Evolutionary conservation across 495 filamentous ascomycete species (phyloP), one percentile per base, ranked within the genome.

Genomic region (Melanomma pulvis-pyrius): DNA sequence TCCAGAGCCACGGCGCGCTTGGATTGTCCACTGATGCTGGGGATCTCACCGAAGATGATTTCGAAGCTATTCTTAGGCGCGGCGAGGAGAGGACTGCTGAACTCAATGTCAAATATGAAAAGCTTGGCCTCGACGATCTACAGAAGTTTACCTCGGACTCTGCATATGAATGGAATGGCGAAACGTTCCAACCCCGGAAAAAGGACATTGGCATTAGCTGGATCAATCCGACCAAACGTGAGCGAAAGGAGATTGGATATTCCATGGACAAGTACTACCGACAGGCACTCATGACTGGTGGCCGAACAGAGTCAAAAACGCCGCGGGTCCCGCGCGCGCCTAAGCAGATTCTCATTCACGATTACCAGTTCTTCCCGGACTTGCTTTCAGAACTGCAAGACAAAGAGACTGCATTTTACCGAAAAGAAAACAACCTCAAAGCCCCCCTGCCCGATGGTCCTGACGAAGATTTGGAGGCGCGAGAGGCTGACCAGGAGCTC

Each of bases 251-350:
- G 74, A 91, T 96, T 74, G 90, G 90, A 28, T 99, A 99, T 71
- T 97, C 93, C 0, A 96, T 98, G 77, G 96, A 99, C 76, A 96
- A 97, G 78, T 99, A 98, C 79, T 99, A 98, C 78, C 91, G 93
- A 63, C 87, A 93, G 68, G 92, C 93, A 26, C 79, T 99, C 61
- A 85, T 88, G 46, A 97, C 92, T 7, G 91, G 92, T 68, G 90
- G 90, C 17, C 85, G 92, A 47, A 90, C 90, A 7, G 90, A 91
- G 15, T 92, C 97, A 61, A 84, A 91, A 1, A 97, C 96, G 74
- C 94, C 93, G 17, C 96, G 96, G 77, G 92, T 92, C n/a, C 96
- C 96, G 12, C 88, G 93, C 11, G 91, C 94, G 11, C 96, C 96
- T 8, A 97, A 96, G 78, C 96, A 99, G 72, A 82, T 96, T 25